A percentile compares a stretch with the other conserved stretches of the same genome.
Conservation (phyloP, 768 basidiomycete genomes). For the Rhizopogon rudus region DNA sequence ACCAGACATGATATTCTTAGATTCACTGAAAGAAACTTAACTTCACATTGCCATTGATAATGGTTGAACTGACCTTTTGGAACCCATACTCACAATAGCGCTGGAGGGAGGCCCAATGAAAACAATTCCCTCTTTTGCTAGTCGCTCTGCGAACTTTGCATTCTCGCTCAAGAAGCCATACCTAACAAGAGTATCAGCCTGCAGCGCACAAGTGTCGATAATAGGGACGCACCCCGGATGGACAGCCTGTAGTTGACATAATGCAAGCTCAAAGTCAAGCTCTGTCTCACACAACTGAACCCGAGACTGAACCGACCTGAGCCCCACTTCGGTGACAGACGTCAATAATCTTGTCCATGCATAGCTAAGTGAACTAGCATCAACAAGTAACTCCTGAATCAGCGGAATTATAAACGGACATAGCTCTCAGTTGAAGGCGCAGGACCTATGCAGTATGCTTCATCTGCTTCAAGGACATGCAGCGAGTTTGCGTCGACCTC, state of each 20-base stretch:
- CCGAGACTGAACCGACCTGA: conserved; percentile 47
- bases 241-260: conserved; percentile 54
- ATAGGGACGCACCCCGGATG: conserved; percentile 70
- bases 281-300: background rate
- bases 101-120: conserved; percentile 89
- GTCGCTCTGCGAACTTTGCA: conserved; percentile 67
- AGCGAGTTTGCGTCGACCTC: conserved; percentile 78
- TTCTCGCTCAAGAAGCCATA: conserved; percentile 95
- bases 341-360: conserved; percentile 85
- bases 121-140: conserved; percentile 75
- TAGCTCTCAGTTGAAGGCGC: conserved; percentile 87
- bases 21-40: conserved; percentile 52
- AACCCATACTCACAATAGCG: conserved; percentile 93
- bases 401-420: conserved; percentile 41
- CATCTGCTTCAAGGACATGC: conserved; percentile 84
- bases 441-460: conserved; percentile 92
- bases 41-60: background rate
- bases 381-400: background rate
- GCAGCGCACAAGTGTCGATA: background rate
- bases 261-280: background rate
- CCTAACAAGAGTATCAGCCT: conserved; percentile 27
- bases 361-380: conserved; percentile 44
- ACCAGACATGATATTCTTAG: conserved; percentile 93
- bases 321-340: conserved; percentile 79
- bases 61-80: conserved; percentile 63